Evolutionary conservation across 73 alveolate species (phyloP).

Genomic region (Halteria grandinella): DNA sequence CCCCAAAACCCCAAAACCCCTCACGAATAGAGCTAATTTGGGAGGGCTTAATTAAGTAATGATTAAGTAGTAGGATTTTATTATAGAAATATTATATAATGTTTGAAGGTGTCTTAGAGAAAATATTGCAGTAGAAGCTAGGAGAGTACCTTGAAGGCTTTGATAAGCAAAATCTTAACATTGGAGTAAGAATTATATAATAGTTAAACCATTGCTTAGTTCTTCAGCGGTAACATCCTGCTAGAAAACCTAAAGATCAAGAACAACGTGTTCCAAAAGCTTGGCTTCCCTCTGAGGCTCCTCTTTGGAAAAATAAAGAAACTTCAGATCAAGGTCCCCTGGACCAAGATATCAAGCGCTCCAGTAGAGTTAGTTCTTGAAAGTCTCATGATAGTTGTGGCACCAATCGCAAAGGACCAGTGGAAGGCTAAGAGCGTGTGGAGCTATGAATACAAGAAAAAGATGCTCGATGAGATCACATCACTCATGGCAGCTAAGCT

Average conservation of each 20-base stretch:
- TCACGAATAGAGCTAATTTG: too few relatives aligned
- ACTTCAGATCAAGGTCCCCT: slow-evolving; percentile 92
- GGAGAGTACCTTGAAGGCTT: slow-evolving; percentile 93
- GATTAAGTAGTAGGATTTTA: not conserved
- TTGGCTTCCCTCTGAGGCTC: slow-evolving; percentile 87
- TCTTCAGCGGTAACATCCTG: slow-evolving; percentile 93
- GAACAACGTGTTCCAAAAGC: slow-evolving; percentile 84
- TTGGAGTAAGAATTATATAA: slow-evolving; percentile 53
- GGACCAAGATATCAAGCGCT: slow-evolving; percentile 89
- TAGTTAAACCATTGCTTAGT: slow-evolving; percentile 51
- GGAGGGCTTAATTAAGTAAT: too few relatives aligned
- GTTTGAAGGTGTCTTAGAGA: slow-evolving; percentile 90
- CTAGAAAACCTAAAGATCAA: slow-evolving; percentile 87
- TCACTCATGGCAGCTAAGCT: slow-evolving; percentile 41
- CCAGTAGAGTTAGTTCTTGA: slow-evolving; percentile 91
- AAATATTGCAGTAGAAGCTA: slow-evolving; percentile 79
- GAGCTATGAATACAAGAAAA: slow-evolving; percentile 51
- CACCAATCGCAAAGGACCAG: slow-evolving; percentile 68
- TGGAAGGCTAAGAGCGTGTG: slow-evolving; percentile 72
- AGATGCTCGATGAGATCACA: slow-evolving; percentile 58
- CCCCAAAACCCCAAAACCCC: too few relatives aligned
- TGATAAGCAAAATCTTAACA: slow-evolving; percentile 82
- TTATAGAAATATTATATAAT: not conserved
- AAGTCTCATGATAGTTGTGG: slow-evolving; percentile 82
- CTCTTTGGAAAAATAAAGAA: slow-evolving; percentile 85